These are phyloP conservation scores for Penicillium macrosclerotiorum DNA, from an alignment of 495 filamentous ascomycete species.

Conservation along the genomic window DNA sequence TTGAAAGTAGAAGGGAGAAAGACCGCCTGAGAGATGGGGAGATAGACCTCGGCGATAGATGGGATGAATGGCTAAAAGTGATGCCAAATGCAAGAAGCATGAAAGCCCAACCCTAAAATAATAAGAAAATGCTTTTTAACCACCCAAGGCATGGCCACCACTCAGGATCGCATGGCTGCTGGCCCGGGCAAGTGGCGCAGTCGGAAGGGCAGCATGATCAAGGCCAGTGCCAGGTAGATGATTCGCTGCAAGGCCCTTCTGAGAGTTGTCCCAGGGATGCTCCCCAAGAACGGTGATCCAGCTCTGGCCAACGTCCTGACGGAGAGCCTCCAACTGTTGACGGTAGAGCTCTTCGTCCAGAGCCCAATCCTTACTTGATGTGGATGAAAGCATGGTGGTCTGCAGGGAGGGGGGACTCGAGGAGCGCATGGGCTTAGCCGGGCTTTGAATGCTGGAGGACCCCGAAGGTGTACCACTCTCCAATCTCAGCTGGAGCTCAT, in stretches of 20 bases:
- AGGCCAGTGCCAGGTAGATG: constrained; percentile 33
- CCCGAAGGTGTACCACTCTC: constrained; percentile 35
- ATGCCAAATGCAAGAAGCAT: too few relatives aligned
- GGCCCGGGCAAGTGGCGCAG: constrained; percentile 35
- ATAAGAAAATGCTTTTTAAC: constrained; percentile 17
- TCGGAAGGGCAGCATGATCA: constrained; percentile 37
- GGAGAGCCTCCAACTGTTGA: constrained; percentile 79
- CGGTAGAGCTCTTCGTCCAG: constrained; percentile 75
- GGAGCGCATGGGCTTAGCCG: constrained; percentile 16
- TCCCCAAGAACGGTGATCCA: constrained; percentile 87
- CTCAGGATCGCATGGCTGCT: constrained; percentile 52
- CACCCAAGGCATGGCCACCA: constrained; percentile 47
- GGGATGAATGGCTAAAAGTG: not conserved
- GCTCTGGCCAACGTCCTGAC: constrained; percentile 75
- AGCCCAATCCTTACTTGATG: constrained; percentile 54
- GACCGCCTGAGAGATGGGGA: constrained; percentile 1
- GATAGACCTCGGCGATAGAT: not conserved
- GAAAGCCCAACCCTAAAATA: not conserved
- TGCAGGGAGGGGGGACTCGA: constrained; percentile 17
- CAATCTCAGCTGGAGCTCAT: constrained; percentile 35
- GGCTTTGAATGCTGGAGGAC: constrained; percentile 27
- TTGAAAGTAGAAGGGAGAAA: too few relatives aligned
- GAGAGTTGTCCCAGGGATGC: constrained; percentile 56
- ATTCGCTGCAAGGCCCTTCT: constrained; percentile 26
- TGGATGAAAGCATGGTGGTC: constrained; percentile 11